phyloP scores from a whole-genome alignment of 2,329 filamentous ascomycete species.

The Hypoxylon rubiginosum region DNA sequence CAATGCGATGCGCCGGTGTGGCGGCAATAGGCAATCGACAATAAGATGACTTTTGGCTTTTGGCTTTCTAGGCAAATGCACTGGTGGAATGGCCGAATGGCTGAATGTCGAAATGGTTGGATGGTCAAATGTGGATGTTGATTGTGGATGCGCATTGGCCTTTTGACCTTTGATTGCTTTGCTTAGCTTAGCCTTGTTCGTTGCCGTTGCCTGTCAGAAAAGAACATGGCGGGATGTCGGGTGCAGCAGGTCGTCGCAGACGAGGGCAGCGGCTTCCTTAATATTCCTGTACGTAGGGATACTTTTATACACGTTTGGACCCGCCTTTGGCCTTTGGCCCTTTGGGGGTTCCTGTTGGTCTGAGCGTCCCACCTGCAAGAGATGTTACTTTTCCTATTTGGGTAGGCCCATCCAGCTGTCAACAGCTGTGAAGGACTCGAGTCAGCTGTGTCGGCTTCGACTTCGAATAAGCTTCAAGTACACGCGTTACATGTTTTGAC shows the following conservation, averaged over 20 bases:
- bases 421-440: constrained; percentile 28
- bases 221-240: constrained; percentile 40
- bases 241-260: constrained; percentile 41
- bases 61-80: too few relatives aligned
- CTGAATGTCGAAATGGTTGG: background rate
- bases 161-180: constrained; percentile 7
- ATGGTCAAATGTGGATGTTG: background rate
- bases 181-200: constrained; percentile 30
- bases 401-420: constrained; percentile 28
- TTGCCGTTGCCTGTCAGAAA: constrained; percentile 33
- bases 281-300: constrained; percentile 46
- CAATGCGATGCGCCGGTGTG: background rate
- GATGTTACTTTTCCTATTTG: constrained; percentile 35
- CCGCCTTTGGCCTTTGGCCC: background rate
- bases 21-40: background rate
- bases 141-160: background rate
- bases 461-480: constrained; percentile 39
- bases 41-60: too few relatives aligned
- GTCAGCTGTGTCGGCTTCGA: constrained; percentile 26
- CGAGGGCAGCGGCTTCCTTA: constrained; percentile 45
- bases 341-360: constrained; percentile 37
- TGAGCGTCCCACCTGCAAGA: constrained; percentile 36
- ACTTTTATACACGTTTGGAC: constrained; percentile 46
- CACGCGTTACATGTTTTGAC: constrained; percentile 34
- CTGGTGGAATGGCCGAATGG: too few relatives aligned